Conservation (phyloP, 75 land plant species). For the Adiantum capillusveneris region DNA sequence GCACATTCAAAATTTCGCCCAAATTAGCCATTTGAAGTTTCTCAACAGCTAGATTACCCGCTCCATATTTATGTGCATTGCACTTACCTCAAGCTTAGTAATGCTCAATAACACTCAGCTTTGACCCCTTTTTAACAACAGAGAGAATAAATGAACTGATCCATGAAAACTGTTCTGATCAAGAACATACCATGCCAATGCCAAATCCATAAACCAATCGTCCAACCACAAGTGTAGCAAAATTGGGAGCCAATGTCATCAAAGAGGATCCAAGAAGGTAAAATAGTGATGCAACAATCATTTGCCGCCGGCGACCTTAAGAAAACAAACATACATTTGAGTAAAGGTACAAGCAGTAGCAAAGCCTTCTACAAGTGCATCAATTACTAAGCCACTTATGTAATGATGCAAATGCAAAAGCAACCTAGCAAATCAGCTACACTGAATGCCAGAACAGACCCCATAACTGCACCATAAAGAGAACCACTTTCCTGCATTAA, state of each 20-base stretch:
- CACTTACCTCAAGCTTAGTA: too few relatives aligned
- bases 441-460: slow-evolving; percentile 77
- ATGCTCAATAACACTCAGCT: too few relatives aligned
- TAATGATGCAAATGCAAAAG: too few relatives aligned
- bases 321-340: neutral
- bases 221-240: slow-evolving; percentile 53
- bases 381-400: too few relatives aligned
- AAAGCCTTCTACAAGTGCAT: neutral
- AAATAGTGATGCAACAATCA: slow-evolving; percentile 54
- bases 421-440: slow-evolving; percentile 79
- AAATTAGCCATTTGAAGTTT: too few relatives aligned
- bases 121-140: too few relatives aligned
- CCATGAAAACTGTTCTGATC: too few relatives aligned
- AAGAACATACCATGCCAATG: slow-evolving; percentile 67
- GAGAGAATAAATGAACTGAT: too few relatives aligned
- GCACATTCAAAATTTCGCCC: too few relatives aligned
- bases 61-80: too few relatives aligned
- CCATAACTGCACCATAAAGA: slow-evolving; percentile 82
- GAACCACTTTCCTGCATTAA: slow-evolving; percentile 91
- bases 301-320: slow-evolving; percentile 73
- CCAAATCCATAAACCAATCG: slow-evolving; percentile 80
- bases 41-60: too few relatives aligned
- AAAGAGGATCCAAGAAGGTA: slow-evolving; percentile 62
- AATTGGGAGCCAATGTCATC: slow-evolving; percentile 49
- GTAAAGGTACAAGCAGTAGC: neutral